A percentile compares a stretch with the other conserved stretches of the same genome.
Evolutionary conservation across 352 stramenopile genomes (phyloP).

Genomic region (Phytopythium kandeliae): DNA sequence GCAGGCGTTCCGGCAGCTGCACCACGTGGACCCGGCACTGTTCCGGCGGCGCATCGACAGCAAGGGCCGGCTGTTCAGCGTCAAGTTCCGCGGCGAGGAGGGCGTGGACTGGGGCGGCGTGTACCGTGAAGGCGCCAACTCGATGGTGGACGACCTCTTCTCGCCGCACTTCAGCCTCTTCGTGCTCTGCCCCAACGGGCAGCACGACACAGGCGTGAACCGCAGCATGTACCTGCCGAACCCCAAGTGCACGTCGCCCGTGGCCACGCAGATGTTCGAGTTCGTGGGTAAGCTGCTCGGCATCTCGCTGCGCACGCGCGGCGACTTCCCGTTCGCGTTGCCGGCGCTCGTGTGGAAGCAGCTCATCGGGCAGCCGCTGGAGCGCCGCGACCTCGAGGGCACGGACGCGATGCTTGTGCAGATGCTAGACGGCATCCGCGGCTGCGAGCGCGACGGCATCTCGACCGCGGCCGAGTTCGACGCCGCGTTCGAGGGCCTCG

Average conservation of each 20-base stretch:
- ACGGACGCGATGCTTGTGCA: conserved; percentile 89
- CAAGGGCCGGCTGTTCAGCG: conserved; percentile 82
- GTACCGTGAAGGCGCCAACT: conserved; percentile 85
- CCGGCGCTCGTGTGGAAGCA: conserved; percentile 93
- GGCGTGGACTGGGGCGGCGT: conserved; percentile 87
- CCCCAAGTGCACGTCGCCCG: conserved; percentile 81
- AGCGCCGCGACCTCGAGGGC: conserved; percentile 77
- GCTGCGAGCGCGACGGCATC: conserved; percentile 81
- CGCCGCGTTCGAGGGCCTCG: conserved; percentile 66
- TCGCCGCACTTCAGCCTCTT: conserved; percentile 82
- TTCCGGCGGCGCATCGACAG: conserved; percentile 88
- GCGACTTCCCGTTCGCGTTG: conserved; percentile 91
- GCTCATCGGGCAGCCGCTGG: conserved; percentile 76
- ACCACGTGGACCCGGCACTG: conserved; percentile 75
- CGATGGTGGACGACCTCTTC: conserved; percentile 88
- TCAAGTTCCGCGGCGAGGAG: conserved; percentile 88
- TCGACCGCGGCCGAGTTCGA: conserved; percentile 74
- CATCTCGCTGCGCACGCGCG: conserved; percentile 90
- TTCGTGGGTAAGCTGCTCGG: conserved; percentile 94
- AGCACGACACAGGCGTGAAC: conserved; percentile 84
- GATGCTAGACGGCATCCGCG: conserved; percentile 83
- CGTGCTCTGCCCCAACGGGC: conserved; percentile 79
- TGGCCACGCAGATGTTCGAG: conserved; percentile 90
- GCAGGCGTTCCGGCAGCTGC: conserved; percentile 90
- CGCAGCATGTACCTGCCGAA: conserved; percentile 87